phyloP scores from a whole-genome alignment of 306 rosid genomes.

The Vigna mungo region DNA sequence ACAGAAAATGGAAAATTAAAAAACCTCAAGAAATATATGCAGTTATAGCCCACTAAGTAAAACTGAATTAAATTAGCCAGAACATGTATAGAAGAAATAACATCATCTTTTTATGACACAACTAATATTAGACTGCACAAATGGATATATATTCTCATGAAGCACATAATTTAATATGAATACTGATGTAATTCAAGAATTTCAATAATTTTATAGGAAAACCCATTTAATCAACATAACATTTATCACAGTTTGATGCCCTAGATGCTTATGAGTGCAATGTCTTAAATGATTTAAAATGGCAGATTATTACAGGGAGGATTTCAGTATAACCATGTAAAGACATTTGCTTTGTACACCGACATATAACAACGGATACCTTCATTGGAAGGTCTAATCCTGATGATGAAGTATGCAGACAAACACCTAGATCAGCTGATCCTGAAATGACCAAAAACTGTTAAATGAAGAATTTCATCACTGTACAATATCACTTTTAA shows the following conservation, averaged over 20 bases:
- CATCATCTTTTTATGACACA: constrained; percentile 6
- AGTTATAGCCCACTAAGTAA: constrained; percentile 26
- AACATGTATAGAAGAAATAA: constrained; percentile 14
- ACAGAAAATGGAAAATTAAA: background rate
- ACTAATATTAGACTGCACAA: background rate
- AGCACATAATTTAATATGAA: background rate
- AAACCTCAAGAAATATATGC: constrained; percentile 18
- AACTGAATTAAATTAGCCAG: constrained; percentile 9
- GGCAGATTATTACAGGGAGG: background rate
- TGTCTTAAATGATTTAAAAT: background rate
- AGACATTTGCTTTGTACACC: background rate
- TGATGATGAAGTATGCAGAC: constrained; percentile 95
- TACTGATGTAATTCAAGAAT: background rate
- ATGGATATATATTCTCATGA: constrained; percentile 2
- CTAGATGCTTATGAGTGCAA: background rate
- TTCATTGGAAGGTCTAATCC: constrained; percentile 99
- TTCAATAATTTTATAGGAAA: background rate
- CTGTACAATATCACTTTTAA: constrained; percentile 1
- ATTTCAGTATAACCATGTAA: constrained; percentile 11
- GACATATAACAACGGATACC: constrained; percentile 54
- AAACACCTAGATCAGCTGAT: constrained; percentile 93
- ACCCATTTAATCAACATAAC: constrained; percentile 7
- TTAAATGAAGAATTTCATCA: constrained; percentile 27
- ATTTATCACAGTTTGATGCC: background rate
- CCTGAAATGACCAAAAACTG: constrained; percentile 60